phyloP scores from a whole-genome alignment of 345 rosid species.

The Arabis hirsuta region DNA sequence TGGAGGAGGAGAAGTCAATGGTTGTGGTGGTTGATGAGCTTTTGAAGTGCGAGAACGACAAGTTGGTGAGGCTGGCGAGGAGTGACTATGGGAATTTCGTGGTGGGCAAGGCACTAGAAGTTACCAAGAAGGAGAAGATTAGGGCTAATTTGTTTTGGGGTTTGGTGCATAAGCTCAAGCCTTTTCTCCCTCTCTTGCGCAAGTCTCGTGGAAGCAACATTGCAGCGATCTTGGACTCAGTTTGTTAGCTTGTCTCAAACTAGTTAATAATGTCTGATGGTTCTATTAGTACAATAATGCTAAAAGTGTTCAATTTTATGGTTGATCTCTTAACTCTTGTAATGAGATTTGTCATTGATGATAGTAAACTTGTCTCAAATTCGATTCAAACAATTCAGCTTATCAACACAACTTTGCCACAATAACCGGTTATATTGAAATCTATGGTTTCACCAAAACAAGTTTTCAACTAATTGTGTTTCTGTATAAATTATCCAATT shows the following conservation, averaged over 20 bases:
- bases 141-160: conserved; percentile 16
- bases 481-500: neutral
- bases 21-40: neutral
- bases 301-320: neutral
- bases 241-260: neutral
- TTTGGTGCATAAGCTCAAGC: conserved; percentile 12
- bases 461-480: neutral
- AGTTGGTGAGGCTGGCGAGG: conserved; percentile 29
- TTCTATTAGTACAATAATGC: neutral
- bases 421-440: neutral
- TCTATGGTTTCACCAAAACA: neutral
- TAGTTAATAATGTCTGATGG: neutral
- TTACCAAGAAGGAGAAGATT: neutral
- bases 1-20: neutral
- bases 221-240: conserved; percentile 2
- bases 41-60: neutral
- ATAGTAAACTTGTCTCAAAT: neutral
- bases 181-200: conserved; percentile 4
- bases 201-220: conserved; percentile 13
- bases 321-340: conserved; percentile 1
- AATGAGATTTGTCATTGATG: neutral
- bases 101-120: conserved; percentile 7
- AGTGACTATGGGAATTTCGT: conserved; percentile 31
- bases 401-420: too few relatives aligned
- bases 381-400: neutral